phyloP scores from a whole-genome alignment of 306 rosid species.

The Ammopiptanthus mongolicus region DNA sequence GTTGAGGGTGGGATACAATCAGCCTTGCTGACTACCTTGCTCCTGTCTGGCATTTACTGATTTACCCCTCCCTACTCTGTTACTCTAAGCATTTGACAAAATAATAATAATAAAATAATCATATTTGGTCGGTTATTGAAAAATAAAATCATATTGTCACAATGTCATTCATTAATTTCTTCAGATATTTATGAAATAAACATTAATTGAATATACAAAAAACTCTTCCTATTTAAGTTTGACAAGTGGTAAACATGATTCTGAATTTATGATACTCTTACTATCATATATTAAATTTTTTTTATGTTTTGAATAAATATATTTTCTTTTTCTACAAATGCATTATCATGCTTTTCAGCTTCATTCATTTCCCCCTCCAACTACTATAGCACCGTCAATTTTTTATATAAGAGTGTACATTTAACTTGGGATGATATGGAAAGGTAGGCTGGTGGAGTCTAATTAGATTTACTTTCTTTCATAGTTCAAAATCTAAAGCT shows the following conservation, averaged over 20 bases:
- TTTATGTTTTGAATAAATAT: neutral
- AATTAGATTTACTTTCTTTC: too few relatives aligned
- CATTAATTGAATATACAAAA: neutral
- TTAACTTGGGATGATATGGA: neutral
- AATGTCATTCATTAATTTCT: neutral
- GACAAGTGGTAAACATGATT: neutral
- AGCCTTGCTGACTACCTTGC: neutral
- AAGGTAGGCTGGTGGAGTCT: neutral
- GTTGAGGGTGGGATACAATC: neutral
- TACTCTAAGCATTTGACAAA: neutral
- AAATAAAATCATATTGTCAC: neutral
- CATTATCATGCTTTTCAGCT: neutral
- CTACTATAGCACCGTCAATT: neutral
- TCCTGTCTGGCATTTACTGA: neutral
- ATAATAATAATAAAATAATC: neutral
- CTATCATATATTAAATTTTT: neutral
- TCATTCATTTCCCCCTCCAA: neutral
- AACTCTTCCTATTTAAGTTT: neutral
- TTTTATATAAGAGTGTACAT: neutral
- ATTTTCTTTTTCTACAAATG: neutral
- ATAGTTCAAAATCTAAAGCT: neutral
- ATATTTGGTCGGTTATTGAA: neutral
- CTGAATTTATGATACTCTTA: neutral
- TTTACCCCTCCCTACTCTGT: neutral
- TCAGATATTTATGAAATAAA: neutral